Evolutionary conservation across 768 basidiomycete species (phyloP).

Genomic region (Podaxis sp.): DNA sequence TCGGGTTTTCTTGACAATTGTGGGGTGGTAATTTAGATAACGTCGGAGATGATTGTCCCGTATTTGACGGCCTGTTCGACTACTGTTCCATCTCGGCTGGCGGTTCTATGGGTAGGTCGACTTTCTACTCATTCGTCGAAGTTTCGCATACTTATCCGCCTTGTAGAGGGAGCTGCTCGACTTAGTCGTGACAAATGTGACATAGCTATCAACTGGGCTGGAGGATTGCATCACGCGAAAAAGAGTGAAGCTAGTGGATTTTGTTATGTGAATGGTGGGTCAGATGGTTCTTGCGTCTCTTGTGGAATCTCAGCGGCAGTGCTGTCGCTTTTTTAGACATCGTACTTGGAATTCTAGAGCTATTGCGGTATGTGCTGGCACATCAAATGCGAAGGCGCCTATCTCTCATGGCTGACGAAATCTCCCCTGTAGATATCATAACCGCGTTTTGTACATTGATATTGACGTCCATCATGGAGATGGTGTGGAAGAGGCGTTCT

Average conservation of each 20-base stretch:
- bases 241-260: conserved; percentile 99
- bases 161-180: conserved; percentile 91
- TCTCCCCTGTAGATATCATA: conserved; percentile 69
- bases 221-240: conserved; percentile 97
- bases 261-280: conserved; percentile 94
- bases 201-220: conserved; percentile 99
- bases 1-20: neutral
- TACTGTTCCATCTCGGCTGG: conserved; percentile 99
- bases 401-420: neutral
- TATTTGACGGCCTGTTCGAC: conserved; percentile 97
- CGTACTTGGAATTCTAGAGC: conserved; percentile 93
- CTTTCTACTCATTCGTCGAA: neutral
- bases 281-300: neutral
- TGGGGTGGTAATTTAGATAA: conserved; percentile 58
- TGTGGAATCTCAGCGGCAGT: neutral
- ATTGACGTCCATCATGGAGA: conserved; percentile 99
- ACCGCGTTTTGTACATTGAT: conserved; percentile 94
- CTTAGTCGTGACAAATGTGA: conserved; percentile 96
- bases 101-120: conserved; percentile 91
- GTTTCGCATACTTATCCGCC: conserved; percentile 11
- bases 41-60: conserved; percentile 97
- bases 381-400: neutral
- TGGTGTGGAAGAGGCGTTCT: conserved; percentile 99
- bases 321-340: conserved; percentile 62
- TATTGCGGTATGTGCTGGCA: conserved; percentile 59